A percentile compares a stretch with the other conserved stretches of the same genome.
phyloP scores from a whole-genome alignment of 805 yeast species.

The Saccharomycopsis fodiens region DNA sequence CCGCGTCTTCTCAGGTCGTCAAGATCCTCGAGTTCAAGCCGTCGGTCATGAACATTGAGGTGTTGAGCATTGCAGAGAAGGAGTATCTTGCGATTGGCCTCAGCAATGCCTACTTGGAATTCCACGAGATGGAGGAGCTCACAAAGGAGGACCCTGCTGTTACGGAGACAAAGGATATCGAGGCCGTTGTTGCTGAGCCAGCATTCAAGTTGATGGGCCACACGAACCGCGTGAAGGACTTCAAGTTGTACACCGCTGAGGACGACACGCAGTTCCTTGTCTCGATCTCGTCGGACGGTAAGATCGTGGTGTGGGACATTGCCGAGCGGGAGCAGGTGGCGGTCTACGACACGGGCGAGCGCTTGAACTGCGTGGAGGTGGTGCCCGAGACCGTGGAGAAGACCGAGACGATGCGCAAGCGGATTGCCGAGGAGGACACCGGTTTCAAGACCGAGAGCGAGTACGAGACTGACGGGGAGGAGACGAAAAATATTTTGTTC shows the following conservation, averaged over 20 bases:
- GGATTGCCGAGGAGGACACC: constrained; percentile 38
- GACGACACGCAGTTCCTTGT: constrained; percentile 38
- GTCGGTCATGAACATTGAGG: constrained; percentile 63
- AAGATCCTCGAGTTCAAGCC: constrained; percentile 43
- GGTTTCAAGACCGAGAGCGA: constrained; percentile 61
- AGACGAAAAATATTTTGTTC: constrained; percentile 48
- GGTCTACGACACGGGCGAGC: constrained; percentile 83
- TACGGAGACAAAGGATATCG: no score
- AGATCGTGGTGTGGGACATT: constrained; percentile 84
- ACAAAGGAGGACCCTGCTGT: constrained; percentile 19
- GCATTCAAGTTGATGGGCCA: constrained; percentile 68
- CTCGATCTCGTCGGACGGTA: constrained; percentile 90
- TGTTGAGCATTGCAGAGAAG: constrained; percentile 35
- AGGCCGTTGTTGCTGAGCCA: constrained; percentile 34
- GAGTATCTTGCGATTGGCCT: constrained; percentile 63
- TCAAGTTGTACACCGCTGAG: constrained; percentile 40
- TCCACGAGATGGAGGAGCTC: constrained; percentile 33
- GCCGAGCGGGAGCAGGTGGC: constrained; percentile 69
- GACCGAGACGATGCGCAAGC: constrained; percentile 57
- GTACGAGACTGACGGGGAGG: constrained; percentile 70
- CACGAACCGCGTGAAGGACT: constrained; percentile 75
- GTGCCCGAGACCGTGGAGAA: constrained; percentile 76
- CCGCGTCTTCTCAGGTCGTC: constrained; percentile 52
- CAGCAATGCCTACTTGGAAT: constrained; percentile 61
- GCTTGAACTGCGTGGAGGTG: constrained; percentile 78